phyloP scores from a whole-genome alignment of 805 yeast genomes.

The Zygosaccharomyces rouxii region DNA sequence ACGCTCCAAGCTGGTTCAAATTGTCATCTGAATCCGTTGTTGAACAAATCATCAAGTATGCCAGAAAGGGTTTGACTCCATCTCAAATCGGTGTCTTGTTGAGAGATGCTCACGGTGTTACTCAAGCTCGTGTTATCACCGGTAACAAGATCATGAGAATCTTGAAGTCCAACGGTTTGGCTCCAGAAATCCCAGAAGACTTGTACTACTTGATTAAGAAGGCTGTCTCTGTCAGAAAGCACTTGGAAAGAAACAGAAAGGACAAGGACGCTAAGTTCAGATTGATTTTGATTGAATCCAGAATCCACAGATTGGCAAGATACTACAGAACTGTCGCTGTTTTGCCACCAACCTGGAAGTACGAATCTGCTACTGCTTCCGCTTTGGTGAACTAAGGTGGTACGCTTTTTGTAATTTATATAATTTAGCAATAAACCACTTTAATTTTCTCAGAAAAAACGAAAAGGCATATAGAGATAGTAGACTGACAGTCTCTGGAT shows the following conservation, averaged over 20 bases:
- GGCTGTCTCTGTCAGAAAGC: slow-evolving; percentile 99
- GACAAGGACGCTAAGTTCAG: slow-evolving; percentile 99
- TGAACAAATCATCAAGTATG: slow-evolving; percentile 98
- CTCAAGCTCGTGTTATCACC: slow-evolving; percentile 94
- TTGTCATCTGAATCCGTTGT: slow-evolving; percentile 90
- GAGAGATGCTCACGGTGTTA: slow-evolving; percentile 99
- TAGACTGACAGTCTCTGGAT: too few species aligned
- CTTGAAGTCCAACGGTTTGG: slow-evolving; percentile 98
- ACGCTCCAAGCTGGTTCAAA: slow-evolving; percentile 99
- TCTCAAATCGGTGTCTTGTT: slow-evolving; percentile 99
- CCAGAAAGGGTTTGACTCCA: slow-evolving; percentile 99
- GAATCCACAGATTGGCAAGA: slow-evolving; percentile 99
- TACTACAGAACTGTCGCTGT: slow-evolving; percentile 99
- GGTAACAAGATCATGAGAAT: slow-evolving; percentile 99
- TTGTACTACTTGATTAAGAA: slow-evolving; percentile 98
- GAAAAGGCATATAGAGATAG: background rate
- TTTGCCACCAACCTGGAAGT: slow-evolving; percentile 99
- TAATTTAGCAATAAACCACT: slow-evolving; percentile 5
- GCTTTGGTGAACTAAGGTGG: slow-evolving; percentile 91
- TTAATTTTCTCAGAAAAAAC: background rate
- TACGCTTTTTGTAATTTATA: slow-evolving; percentile 9
- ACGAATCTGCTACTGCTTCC: slow-evolving; percentile 99
- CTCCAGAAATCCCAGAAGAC: slow-evolving; percentile 99
- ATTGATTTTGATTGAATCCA: slow-evolving; percentile 98
- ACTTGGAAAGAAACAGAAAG: slow-evolving; percentile 99